Base-by-base conservation (phyloP, 441 rosid genomes). In the Adansonia rubrostipa region DNA sequence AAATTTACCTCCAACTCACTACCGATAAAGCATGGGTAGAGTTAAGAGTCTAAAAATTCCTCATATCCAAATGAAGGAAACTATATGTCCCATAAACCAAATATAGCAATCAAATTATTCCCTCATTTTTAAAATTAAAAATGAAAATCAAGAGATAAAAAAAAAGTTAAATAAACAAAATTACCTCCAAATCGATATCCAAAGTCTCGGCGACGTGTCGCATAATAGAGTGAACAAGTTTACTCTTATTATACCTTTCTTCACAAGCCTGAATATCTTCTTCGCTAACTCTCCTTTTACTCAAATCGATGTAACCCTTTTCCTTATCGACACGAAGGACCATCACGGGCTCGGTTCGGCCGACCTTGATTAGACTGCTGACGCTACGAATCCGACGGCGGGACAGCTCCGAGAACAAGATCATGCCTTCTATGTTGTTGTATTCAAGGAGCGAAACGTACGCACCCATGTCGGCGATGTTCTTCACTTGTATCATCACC, bases 381-480 rank as follows among this genome's bases (percentile, higher is more conserved):
- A 93, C 98, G 53, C 98, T 94, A 8, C 98, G 92, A 87, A 96
- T 96, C 77, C 99, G 92, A 80, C 98, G 97, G 66, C 98, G 96
- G 13, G 98, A 94, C 68, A 94, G 97, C 96, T 94, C 98, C 47
- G 97, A 94, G 88, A 94, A 96, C 44, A 94, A 86, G 80, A 94
- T 96, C 98, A 96, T 94, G 2, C 99, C 99, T 84, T 96, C 99
- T 15, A 94, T 93, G 79, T 96, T 96, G 84, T 96, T 96, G 97
- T 94, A 96, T 85, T 96, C 98, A n/a, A 96, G 93, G 17, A 96
- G 86, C 1, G 98, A 92, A 33, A 96, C 98, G 75, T 94, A 94
- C 1, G 99, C 99, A 20, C 97, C 98, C 98, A 92, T 96, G 82
- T 96, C 97, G 44, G 97, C 97, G 81, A 96, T 92, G 89, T 80